These are phyloP conservation scores for Trametes maxima DNA, from an alignment of 768 basidiomycete genomes.

Conservation along the genomic window DNA sequence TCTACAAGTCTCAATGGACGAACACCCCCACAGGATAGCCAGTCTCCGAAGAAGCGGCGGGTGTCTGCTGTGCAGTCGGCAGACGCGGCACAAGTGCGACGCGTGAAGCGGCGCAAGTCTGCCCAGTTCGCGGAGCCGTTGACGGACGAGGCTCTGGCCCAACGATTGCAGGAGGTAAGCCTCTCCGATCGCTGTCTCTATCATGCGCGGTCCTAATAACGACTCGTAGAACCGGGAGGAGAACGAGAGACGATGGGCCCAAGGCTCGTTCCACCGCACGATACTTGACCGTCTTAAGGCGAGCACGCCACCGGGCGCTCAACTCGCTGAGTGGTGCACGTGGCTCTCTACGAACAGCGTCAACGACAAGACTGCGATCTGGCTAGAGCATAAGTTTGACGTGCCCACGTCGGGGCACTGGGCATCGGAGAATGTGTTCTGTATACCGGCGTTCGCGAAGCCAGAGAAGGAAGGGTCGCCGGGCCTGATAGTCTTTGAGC, in stretches of 20 bases:
- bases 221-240: constrained; percentile 65
- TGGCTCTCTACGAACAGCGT: constrained; percentile 80
- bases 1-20: constrained; percentile 29
- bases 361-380: constrained; percentile 76
- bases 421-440: constrained; percentile 60
- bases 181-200: background rate
- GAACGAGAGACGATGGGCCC: constrained; percentile 73
- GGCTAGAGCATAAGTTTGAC: constrained; percentile 78
- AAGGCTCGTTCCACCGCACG: constrained; percentile 64
- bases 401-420: constrained; percentile 66
- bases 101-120: constrained; percentile 40
- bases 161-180: constrained; percentile 66
- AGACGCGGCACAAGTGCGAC: constrained; percentile 33
- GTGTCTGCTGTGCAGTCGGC: constrained; percentile 14
- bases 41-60: constrained; percentile 31
- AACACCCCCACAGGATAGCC: background rate
- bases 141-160: constrained; percentile 67
- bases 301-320: constrained; percentile 26
- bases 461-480: constrained; percentile 45
- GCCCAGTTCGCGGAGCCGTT: constrained; percentile 52
- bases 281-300: constrained; percentile 43
- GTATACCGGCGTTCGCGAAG: constrained; percentile 50
- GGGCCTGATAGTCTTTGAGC: constrained; percentile 76
- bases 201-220: background rate
- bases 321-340: constrained; percentile 53